Evolutionary conservation across 2,329 filamentous ascomycete species (phyloP), one percentile per base, ranked within the genome.

Genomic region (Neonectria faginata): DNA sequence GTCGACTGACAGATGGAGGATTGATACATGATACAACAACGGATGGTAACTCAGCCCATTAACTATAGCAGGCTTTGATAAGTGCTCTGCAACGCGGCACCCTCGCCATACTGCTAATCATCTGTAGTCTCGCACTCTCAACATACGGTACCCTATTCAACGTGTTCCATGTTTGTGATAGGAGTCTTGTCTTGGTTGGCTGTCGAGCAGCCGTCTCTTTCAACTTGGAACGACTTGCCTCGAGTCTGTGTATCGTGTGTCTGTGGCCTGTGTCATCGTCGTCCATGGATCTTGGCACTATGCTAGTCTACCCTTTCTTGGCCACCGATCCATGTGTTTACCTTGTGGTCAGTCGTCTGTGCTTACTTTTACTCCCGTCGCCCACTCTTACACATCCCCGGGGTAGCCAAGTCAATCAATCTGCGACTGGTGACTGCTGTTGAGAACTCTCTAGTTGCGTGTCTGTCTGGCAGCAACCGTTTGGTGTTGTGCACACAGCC

Each of bases 161-260:
- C 36, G 44, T 54, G 50, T 63, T 63, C 41, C 54, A 63, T 58
- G n/a, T 54, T 62, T 53, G 48, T 44, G 42, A 63, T 27, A 33
- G 50, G 53, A 20, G 55, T 58, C 54, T 55, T 27, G 41, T 31
- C 48, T 58, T 58, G 60, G 60, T 59, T 63, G 60, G 55, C 42
- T 51, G 55, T 39, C 55, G 41, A 48, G 42, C 50, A 22, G 39
- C 33, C 41, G 29, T 29, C 48, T 36, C n/a, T 33, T 33, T 10
- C 48, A 20, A 51, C 48, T 10, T 51, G 27, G 29, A 33, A 51
- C 48, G 6, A 20, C 29, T 20, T 51, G 10, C n/a, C n/a, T 33
- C 27, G 29, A 48, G 20, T 47, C 36, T 20, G 47, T 52, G 50
- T 31, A 47, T 53, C 41, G 42, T 51, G 45, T 62, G 52, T 45